Evolutionary conservation across 2,329 filamentous ascomycete species (phyloP).

Genomic region (Colletotrichum theobromicola): DNA sequence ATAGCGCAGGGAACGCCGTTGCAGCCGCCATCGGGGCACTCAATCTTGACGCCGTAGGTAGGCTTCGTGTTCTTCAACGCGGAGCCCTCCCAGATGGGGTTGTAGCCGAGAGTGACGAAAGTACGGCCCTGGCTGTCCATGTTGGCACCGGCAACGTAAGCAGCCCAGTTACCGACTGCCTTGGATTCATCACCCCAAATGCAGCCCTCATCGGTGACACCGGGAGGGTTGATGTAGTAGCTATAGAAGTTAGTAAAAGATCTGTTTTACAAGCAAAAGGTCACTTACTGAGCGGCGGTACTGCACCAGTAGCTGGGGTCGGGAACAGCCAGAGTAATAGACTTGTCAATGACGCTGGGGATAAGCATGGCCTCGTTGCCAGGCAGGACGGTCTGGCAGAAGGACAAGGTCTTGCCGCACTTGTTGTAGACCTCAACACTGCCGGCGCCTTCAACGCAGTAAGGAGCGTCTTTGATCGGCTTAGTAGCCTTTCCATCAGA

Average conservation of each 20-base stretch:
- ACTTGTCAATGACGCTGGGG: slow-evolving; percentile 68
- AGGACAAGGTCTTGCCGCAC: slow-evolving; percentile 65
- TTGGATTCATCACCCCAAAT: slow-evolving; percentile 71
- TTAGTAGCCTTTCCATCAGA: slow-evolving; percentile 68
- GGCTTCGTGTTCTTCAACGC: slow-evolving; percentile 62
- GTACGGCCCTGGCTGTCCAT: slow-evolving; percentile 68
- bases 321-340: slow-evolving; percentile 72
- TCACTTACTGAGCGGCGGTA: slow-evolving; percentile 75
- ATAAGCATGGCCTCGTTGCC: slow-evolving; percentile 86
- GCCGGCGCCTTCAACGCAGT: slow-evolving; percentile 74
- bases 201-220: slow-evolving; percentile 68
- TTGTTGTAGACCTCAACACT: slow-evolving; percentile 71
- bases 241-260: slow-evolving; percentile 38
- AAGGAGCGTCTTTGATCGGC: slow-evolving; percentile 70
- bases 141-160: slow-evolving; percentile 80
- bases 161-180: slow-evolving; percentile 76
- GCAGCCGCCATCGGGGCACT: slow-evolving; percentile 70
- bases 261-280: not conserved
- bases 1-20: slow-evolving; percentile 78
- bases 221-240: slow-evolving; percentile 81
- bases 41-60: slow-evolving; percentile 71
- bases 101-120: slow-evolving; percentile 78
- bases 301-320: slow-evolving; percentile 71
- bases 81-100: slow-evolving; percentile 72
- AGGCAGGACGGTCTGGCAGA: slow-evolving; percentile 81